Percentiles rank a stretch among this genome's conserved stretches.
Evolutionary conservation across 2,329 filamentous ascomycete species (phyloP).

Genomic region (Colletotrichum siamense): DNA sequence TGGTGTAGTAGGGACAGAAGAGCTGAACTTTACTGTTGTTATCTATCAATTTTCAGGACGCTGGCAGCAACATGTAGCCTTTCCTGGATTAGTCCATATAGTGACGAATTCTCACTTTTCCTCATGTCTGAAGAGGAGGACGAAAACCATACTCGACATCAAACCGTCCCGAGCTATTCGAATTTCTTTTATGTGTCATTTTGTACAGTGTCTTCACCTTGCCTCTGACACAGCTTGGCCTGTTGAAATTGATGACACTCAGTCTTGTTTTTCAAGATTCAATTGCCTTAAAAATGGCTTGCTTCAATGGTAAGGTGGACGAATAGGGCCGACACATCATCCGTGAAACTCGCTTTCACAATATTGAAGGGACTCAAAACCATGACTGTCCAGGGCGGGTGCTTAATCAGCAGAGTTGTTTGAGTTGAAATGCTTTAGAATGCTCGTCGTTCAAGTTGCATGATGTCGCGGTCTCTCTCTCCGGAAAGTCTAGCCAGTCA

Average conservation of each 20-base stretch:
- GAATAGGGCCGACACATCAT: background rate
- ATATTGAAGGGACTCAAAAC: background rate
- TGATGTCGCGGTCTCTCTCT: background rate
- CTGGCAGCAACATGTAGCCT: too few relatives aligned
- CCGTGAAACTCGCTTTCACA: background rate
- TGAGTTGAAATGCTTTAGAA: background rate
- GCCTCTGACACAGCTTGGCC: background rate
- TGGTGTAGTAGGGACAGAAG: too few relatives aligned
- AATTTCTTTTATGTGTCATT: background rate
- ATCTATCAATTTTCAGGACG: too few relatives aligned
- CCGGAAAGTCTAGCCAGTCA: background rate
- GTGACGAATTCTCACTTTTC: background rate
- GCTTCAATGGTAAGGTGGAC: background rate
- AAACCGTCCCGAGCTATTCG: background rate
- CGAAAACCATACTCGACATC: background rate
- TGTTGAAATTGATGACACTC: background rate
- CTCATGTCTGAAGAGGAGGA: background rate
- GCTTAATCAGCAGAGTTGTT: background rate
- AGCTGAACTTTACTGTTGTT: too few relatives aligned
- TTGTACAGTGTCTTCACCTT: background rate
- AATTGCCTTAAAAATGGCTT: background rate
- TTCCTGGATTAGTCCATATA: background rate
- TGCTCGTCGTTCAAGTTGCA: background rate
- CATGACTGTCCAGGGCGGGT: background rate
- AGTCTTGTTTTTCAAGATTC: background rate